Base-by-base conservation (phyloP, 2,329 filamentous ascomycete species). In the Parascedosporium putredinis region DNA sequence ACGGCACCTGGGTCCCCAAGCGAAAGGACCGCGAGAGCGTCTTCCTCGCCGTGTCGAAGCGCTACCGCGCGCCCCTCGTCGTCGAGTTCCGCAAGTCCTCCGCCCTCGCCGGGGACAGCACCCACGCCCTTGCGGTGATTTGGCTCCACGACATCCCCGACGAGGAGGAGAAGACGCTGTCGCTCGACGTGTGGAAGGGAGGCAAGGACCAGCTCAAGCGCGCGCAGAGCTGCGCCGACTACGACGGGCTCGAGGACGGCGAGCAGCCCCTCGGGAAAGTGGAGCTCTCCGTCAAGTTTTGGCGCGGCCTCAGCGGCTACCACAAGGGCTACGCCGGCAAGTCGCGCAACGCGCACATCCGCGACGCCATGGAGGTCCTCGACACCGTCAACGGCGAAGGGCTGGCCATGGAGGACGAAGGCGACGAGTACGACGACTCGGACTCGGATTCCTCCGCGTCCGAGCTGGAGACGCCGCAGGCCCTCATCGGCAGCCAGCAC, bases 111-210 rank as follows among this genome's bases (percentile, higher is more conserved):
- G 23, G 14, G 23, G 33, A 48, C 18, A 38, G 23, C 33, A 40
- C 46, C 3, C 7, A 22, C 3, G 46, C 46, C 3, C 18, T 48
- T 60, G 84, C 90, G 0, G 74, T 85, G 1, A 68, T 96, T 24
- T 97, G 91, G 93, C 74, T 97, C 3, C 81, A 89, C 55, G 86
- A 93, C 51, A 72, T 97, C 7, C 74, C 83, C 9, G 93, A 97
- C 60, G 85, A 86, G 51, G 83, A 93, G 54, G 80, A 85, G 47
- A 75, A 74, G 2, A 76, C 84, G 12, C 83, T 96, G 58, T 85
- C 93, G 55, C 74, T 97, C n/a, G 93, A 91, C 0, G 84, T 98
- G 51, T 97, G 89, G 86, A 83, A 77, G 47, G 95, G 89, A 22
- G 75, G 85, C 57, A 85, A 86, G 51, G 74, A 83, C 0, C 46